Evolutionary conservation across 768 basidiomycete species (phyloP), one percentile per base, ranked within the genome.

Genomic region (Leccinum obscurum): DNA sequence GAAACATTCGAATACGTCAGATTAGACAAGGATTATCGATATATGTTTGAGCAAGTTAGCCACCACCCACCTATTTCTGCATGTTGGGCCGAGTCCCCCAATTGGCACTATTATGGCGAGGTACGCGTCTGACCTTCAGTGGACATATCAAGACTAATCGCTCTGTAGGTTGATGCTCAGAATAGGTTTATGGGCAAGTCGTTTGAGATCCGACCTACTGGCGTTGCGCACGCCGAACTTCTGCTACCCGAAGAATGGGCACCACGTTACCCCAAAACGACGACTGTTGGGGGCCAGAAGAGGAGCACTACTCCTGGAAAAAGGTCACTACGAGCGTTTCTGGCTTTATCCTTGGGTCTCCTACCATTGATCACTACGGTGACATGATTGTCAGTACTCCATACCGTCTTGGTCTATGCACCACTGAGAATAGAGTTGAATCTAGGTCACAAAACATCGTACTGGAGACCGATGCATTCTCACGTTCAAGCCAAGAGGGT

Each of bases 21-120:
- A 56, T 72, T 92, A 35, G 92, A 95, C 68, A 90, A 89, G 70
- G 83, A 92, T 71, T 98, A 95, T 71, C 85, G 93, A 35, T 99
- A 98, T 70, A 76, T 96, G 37, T 94, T 93, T 1, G 96, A 99
- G 70, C 95, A 98, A 81, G 96, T 98, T 62, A 94, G 90, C 69
- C 95, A 98, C 74, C 96, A 98, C 74, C 96, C 96, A 6, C 95
- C 95, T 0, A 94, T 98, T 54, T 94, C 93, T 4, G 95, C 95
- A 8, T 98, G 95, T 72, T 96, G 92, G 86, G 91, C 90, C 1
- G 95, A 98, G 74, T 87, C 91, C 0, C 92, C 92, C 0, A 75
- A 77, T 44, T 98, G 94, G 94, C 84, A 86, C 59, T 98, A 97
- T 73, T 97, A 83, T 63, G 94, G 95, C 67, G 92, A 93, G 79